A percentile compares a stretch with the other conserved stretches of the same genome.
phyloP scores from a whole-genome alignment of 495 filamentous ascomycete species.

The Daldinia childiae region DNA sequence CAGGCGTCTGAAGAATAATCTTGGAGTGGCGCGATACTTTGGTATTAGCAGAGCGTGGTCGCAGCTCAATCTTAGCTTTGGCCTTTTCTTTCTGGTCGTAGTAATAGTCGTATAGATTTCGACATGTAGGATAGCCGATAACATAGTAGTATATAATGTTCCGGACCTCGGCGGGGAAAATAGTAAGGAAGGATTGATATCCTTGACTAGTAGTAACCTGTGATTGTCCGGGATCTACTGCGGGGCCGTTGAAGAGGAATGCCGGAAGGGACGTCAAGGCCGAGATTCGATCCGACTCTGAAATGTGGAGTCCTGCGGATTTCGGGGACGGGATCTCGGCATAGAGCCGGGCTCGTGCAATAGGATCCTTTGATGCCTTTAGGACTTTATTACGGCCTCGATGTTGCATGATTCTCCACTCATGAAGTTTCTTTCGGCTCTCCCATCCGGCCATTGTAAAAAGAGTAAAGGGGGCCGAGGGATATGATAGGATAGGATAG shows the following conservation, averaged over 20 bases:
- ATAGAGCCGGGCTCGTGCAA: conserved; percentile 29
- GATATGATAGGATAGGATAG: too few species aligned
- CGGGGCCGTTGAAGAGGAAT: conserved; percentile 26
- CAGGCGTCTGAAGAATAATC: conserved; percentile 41
- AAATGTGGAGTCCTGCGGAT: conserved; percentile 26
- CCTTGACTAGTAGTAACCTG: not conserved
- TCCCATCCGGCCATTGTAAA: conserved; percentile 22
- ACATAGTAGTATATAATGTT: conserved; percentile 47
- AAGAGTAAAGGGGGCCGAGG: not conserved
- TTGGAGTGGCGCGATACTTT: conserved; percentile 24
- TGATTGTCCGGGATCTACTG: not conserved
- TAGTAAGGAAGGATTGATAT: conserved; percentile 37
- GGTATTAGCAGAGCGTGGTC: conserved; percentile 17
- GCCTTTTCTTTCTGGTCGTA: conserved; percentile 43
- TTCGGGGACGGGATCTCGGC: conserved; percentile 38
- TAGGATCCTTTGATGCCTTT: conserved; percentile 41
- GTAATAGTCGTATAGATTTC: conserved; percentile 44
- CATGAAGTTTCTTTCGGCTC: conserved; percentile 25
- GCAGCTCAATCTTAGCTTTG: conserved; percentile 21
- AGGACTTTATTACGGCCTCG: conserved; percentile 41
- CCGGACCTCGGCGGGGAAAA: conserved; percentile 48
- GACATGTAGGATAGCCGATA: conserved; percentile 42
- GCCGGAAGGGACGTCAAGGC: conserved; percentile 38
- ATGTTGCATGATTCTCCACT: conserved; percentile 40
- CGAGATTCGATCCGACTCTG: conserved; percentile 32